Evolutionary conservation across 345 rosid genomes (phyloP), one percentile per base, ranked within the genome.

Genomic region (Moringa oleifera): DNA sequence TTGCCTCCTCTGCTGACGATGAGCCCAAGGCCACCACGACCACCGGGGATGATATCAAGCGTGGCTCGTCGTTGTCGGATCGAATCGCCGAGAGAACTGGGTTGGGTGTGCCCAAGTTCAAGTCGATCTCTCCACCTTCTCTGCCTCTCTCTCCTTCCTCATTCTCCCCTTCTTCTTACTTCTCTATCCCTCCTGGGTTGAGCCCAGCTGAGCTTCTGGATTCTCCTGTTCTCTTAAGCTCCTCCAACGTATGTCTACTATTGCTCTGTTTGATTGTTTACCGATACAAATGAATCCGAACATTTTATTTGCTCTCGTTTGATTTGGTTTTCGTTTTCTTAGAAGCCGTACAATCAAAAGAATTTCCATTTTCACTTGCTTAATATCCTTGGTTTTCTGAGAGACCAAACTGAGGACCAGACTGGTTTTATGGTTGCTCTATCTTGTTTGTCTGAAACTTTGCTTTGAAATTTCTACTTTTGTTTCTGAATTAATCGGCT

Each of bases 121-220:
- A 89, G 75, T 78, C 99, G 15, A 76, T 79, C 52, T 81, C 85
- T 2, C 94, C 94, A 16, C 94, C 88, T 55, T 80, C 89, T 18
- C 73, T 84, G 6, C 99, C 95, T 23, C 70, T 92, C 59, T 86
- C 99, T 55, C 88, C 95, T 17, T 87, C 85, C 20, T 41, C 80
- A 28, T 62, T 85, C 53, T 89, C 93, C 23, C 95, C 81, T 62
- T 80, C 96, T 68, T 71, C 89, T 62, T 89, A 57, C 86, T 92
- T 92, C 65, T 69, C 95, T 66, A 85, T 85, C 63, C 95, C 96
- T 60, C 78, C 91, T 18, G 95, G 95, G 10, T 71, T 87, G 57
- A 87, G 91, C 83, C 95, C 87, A 0, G 77, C 95, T 36, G 95
- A 79, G 78, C 90, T 88, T 21, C 58, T 90, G 59, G 97, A 94